Percentiles rank a stretch among this genome's conserved stretches.
Conservation (phyloP, 1,284 basidiomycete genomes). For the Puccinia horiana region DNA sequence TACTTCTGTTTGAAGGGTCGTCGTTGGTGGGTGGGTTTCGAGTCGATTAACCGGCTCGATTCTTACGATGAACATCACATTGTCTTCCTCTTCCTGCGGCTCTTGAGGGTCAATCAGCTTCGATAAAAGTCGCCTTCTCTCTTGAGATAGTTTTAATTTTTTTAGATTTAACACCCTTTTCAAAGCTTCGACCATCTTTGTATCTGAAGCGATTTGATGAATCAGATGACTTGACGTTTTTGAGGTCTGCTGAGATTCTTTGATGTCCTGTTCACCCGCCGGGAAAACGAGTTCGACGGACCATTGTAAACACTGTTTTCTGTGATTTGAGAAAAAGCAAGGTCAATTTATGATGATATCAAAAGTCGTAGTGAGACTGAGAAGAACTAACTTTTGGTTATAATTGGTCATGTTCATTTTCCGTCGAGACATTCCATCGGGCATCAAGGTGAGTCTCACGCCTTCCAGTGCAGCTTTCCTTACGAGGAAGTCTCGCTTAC, state of each 20-base stretch:
- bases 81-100: not conserved
- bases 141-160: constrained; percentile 25
- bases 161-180: constrained; percentile 31
- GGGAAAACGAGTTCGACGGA: constrained; percentile 39
- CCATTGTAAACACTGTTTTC: constrained; percentile 34
- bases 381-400: constrained; percentile 40
- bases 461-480: constrained; percentile 20
- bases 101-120: not conserved
- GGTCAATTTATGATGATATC: not conserved
- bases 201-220: constrained; percentile 35
- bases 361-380: not conserved
- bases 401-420: constrained; percentile 33
- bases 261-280: not conserved
- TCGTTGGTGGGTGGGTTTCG: not conserved
- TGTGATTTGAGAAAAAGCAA: not conserved
- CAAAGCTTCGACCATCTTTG: constrained; percentile 8
- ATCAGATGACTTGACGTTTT: constrained; percentile 12
- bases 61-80: not conserved
- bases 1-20: not conserved
- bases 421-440: constrained; percentile 36
- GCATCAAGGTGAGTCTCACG: constrained; percentile 25
- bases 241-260: not conserved
- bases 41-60: not conserved
- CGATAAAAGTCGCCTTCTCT: not conserved
- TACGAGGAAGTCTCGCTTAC: constrained; percentile 5